Evolutionary conservation across 2,329 filamentous ascomycete species (phyloP), one percentile per base, ranked within the genome.

Genomic region (Catunica adiposa): DNA sequence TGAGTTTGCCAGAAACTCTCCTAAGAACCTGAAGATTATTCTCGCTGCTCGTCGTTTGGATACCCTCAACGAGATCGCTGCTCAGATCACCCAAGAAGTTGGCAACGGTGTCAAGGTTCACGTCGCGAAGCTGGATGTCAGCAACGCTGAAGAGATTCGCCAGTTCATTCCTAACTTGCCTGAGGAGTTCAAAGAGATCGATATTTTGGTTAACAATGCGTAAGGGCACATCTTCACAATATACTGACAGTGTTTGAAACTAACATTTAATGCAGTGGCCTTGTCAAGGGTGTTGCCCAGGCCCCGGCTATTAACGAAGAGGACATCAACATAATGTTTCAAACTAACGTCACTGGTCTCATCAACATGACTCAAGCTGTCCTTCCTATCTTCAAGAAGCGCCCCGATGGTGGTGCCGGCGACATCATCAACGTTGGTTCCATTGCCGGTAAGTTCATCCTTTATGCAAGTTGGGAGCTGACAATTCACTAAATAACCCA

Each of bases 341-440:
- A 78, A 50, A 97, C 92, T 58, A 98, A 98, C 67, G 89, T 97
- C 54, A 92, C 85, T 1, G 92, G 92, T 26, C 75, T 98, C 34
- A 92, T 98, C 73, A 86, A 90, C 73, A 87, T 97, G 84, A 97
- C 92, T 0, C 92, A 98, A 73, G 86, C 86, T 48, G 75, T 96
- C 44, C 69, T 97, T 17, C 81, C 86, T 54, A 82, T 89, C 66
- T 94, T 89, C 75, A 84, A 88, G 69, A 74, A 78, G 62, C 86
- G 77, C 68, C 79, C 70, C 65, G 76, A 90, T 56, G 83, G 85
- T 58, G 89, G 89, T 57, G 73, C 78, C 46, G 90, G 90, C 63
- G 92, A 97, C 66, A 89, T 98, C 66, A 94, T 98, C 72, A 97
- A 96, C 66, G 71, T 96, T 64, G 89, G 89, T 59, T 89, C 83